Percentiles rank a stretch among this genome's conserved stretches.
Evolutionary conservation across 139 green algal genomes (phyloP).

Genomic region (Chlorella sp.): DNA sequence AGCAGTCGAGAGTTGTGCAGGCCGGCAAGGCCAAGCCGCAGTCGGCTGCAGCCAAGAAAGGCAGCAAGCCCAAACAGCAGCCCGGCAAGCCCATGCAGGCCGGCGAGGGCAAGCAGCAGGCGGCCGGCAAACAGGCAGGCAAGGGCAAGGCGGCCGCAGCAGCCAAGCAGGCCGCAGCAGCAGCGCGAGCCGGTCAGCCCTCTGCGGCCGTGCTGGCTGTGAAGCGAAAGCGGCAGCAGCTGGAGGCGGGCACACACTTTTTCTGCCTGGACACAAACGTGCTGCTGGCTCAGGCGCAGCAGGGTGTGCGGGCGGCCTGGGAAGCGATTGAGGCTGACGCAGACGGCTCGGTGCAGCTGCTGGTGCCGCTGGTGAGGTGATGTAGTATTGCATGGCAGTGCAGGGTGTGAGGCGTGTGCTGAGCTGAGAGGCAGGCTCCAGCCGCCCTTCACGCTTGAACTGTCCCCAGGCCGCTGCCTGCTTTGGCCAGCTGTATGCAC

Average conservation of each 20-base stretch:
- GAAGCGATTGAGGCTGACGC: background rate
- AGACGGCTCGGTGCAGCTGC: background rate
- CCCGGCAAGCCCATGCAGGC: background rate
- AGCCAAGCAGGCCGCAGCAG: background rate
- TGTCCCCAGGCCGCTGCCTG: too few relatives aligned
- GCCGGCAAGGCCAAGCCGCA: background rate
- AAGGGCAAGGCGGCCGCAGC: background rate
- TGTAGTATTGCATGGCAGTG: too few relatives aligned
- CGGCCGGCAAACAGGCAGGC: background rate
- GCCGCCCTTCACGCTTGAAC: too few relatives aligned
- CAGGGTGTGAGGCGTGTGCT: too few relatives aligned
- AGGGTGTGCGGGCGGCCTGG: background rate
- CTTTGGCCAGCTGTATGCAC: too few relatives aligned
- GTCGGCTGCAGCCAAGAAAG: background rate
- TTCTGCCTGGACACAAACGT: background rate
- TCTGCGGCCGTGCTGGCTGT: background rate
- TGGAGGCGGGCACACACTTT: background rate
- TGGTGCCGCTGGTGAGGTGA: background rate
- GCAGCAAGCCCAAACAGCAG: background rate
- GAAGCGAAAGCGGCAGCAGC: background rate
- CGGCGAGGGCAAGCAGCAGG: background rate
- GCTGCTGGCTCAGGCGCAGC: background rate
- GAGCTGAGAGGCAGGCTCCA: too few relatives aligned
- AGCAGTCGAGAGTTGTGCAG: background rate
- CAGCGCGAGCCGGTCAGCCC: background rate